Evolutionary conservation across 164 flowering plant species (phyloP).

Genomic region (Vitis amurensis): DNA sequence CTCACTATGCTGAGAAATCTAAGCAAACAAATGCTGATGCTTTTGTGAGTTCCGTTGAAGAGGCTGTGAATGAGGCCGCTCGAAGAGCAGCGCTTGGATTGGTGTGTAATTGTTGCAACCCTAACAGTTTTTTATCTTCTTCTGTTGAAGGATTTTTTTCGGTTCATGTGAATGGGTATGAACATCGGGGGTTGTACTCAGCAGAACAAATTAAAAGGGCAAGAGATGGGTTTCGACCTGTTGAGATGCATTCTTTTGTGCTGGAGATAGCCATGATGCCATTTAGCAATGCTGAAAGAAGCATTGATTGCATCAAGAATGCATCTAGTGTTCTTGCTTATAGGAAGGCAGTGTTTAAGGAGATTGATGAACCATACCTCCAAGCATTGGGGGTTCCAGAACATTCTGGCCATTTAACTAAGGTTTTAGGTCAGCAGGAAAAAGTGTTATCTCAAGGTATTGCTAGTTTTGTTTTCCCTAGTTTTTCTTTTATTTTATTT

Average conservation of each 20-base stretch:
- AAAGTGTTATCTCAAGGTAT: too few relatives aligned
- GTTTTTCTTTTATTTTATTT: too few relatives aligned
- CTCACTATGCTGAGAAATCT: conserved; percentile 69
- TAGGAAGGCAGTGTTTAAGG: conserved; percentile 80
- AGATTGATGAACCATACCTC: conserved; percentile 90
- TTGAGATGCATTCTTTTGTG: conserved; percentile 51
- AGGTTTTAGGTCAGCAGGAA: too few relatives aligned
- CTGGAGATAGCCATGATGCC: conserved; percentile 63
- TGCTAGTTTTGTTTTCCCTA: too few relatives aligned
- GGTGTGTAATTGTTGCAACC: conserved; percentile 71
- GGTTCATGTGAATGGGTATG: conserved; percentile 78
- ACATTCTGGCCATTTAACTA: too few relatives aligned
- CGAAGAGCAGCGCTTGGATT: conserved; percentile 73
- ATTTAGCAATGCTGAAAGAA: conserved; percentile 20
- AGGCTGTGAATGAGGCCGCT: conserved; percentile 78
- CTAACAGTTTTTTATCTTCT: conserved; percentile 55
- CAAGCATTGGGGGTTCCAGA: conserved; percentile 72
- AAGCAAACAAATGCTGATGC: conserved; percentile 54
- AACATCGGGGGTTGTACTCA: conserved; percentile 64
- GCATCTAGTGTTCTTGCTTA: conserved; percentile 57
- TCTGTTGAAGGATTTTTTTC: conserved; percentile 56
- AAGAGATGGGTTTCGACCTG: conserved; percentile 64
- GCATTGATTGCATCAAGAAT: conserved; percentile 47
- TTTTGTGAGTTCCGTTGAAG: conserved; percentile 86
- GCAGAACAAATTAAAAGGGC: conserved; percentile 57